Evolutionary conservation across 2,329 filamentous ascomycete species (phyloP).

Genomic region (Amphichorda felina): DNA sequence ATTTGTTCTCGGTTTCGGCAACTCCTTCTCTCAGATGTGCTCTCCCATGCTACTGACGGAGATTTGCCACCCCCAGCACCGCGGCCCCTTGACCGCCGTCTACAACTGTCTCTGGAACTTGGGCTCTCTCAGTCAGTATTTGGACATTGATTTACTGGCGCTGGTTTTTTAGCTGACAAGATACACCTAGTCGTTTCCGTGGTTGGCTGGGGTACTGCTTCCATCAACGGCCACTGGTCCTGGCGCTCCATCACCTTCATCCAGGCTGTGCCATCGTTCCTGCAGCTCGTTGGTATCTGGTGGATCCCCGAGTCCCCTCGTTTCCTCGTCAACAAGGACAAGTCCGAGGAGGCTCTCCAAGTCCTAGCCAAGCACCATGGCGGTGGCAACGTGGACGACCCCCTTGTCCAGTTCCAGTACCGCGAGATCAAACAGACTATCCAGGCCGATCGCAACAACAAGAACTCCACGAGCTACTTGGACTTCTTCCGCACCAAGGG

Average conservation of each 20-base stretch:
- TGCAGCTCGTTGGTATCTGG: conserved; percentile 55
- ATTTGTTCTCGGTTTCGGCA: conserved; percentile 48
- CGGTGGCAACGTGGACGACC: conserved; percentile 43
- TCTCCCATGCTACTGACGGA: conserved; percentile 54
- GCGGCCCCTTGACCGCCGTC: conserved; percentile 50
- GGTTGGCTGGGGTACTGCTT: conserved; percentile 50
- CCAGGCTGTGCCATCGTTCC: conserved; percentile 46
- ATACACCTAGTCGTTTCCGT: conserved; percentile 35
- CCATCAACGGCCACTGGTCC: conserved; percentile 48
- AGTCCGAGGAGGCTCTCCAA: conserved; percentile 46
- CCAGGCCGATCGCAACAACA: conserved; percentile 38
- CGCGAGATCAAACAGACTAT: conserved; percentile 56
- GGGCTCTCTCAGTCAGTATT: conserved; percentile 28
- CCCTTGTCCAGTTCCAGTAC: conserved; percentile 54
- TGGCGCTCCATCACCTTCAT: conserved; percentile 57
- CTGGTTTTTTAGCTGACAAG: not conserved
- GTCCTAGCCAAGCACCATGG: conserved; percentile 54
- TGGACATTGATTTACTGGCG: too few relatives aligned
- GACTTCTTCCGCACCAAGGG: conserved; percentile 52
- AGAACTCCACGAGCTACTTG: conserved; percentile 38
- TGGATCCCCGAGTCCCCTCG: conserved; percentile 55
- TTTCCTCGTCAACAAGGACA: conserved; percentile 32
- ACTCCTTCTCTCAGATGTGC: conserved; percentile 50
- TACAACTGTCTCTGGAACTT: conserved; percentile 61
- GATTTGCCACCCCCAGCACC: conserved; percentile 57